Conservation (phyloP, 495 filamentous ascomycete species). For the Penicillium cinerascens region DNA sequence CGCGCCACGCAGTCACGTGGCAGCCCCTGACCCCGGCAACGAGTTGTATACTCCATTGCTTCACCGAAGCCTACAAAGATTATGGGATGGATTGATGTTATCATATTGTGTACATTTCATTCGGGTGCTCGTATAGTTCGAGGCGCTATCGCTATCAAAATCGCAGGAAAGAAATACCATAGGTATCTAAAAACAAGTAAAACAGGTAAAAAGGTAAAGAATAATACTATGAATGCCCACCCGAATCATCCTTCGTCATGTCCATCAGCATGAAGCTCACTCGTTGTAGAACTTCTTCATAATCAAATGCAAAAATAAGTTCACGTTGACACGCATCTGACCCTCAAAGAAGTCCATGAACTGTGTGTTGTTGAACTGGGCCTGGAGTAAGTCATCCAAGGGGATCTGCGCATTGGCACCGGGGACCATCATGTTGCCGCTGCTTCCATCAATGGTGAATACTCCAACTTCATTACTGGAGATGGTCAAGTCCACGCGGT, state of each 20-base stretch:
- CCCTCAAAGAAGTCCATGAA: conserved; percentile 94
- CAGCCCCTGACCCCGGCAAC: conserved; percentile 29
- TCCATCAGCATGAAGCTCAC: conserved; percentile 27
- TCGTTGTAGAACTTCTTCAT: conserved; percentile 97
- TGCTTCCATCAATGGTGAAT: conserved; percentile 88
- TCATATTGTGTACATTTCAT: conserved; percentile 29
- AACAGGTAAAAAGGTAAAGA: conserved; percentile 21
- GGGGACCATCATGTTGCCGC: conserved; percentile 91
- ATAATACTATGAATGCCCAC: conserved; percentile 28
- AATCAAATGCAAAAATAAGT: conserved; percentile 88
- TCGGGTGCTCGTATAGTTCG: conserved; percentile 15
- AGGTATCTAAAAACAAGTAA: conserved; percentile 33
- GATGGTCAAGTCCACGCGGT: conserved; percentile 89
- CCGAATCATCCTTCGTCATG: conserved; percentile 25
- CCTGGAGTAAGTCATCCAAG: conserved; percentile 90
- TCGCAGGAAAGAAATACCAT: conserved; percentile 25
- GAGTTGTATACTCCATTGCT: conserved; percentile 6
- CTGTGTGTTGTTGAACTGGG: conserved; percentile 93
- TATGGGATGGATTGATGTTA: not conserved
- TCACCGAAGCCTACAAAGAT: not conserved
- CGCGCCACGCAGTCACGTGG: conserved; percentile 38
- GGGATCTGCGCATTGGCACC: conserved; percentile 87
- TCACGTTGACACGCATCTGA: conserved; percentile 84
- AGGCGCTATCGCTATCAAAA: conserved; percentile 25
- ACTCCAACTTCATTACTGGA: conserved; percentile 91